phyloP scores from a whole-genome alignment of 768 basidiomycete species.

The Suillus americanus region DNA sequence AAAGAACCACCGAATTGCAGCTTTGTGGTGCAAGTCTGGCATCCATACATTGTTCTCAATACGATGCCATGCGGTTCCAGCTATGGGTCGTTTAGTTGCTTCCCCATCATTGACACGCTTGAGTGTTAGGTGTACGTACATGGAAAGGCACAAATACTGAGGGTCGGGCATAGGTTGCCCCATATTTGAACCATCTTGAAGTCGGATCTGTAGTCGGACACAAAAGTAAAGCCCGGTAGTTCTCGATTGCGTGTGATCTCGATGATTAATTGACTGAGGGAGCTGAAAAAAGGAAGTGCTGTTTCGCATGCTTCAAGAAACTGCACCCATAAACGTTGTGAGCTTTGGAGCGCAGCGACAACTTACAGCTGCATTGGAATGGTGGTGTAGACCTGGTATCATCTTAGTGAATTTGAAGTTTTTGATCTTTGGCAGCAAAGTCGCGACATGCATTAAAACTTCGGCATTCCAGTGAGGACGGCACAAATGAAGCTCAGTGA shows the following conservation, averaged over 20 bases:
- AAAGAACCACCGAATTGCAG: constrained; percentile 4
- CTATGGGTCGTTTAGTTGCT: constrained; percentile 1
- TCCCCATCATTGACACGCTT: neutral
- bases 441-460: neutral
- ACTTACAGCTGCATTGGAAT: neutral
- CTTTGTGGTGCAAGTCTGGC: constrained; percentile 7
- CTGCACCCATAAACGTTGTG: neutral
- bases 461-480: neutral
- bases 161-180: constrained; percentile 7
- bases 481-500: neutral
- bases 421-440: neutral
- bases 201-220: neutral
- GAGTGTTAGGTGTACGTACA: constrained; percentile 6
- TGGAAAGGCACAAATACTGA: constrained; percentile 5
- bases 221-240: neutral
- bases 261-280: neutral
- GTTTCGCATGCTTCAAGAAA: constrained; percentile 1
- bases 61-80: constrained; percentile 11
- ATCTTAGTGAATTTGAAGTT: neutral
- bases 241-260: neutral
- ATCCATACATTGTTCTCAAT: constrained; percentile 7
- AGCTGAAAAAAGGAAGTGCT: neutral
- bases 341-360: neutral
- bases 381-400: neutral
- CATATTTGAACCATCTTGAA: constrained; percentile 1